Percentiles rank a stretch among this genome's conserved stretches.
Evolutionary conservation across 306 rosid species (phyloP).

Genomic region (Argentina anserina): DNA sequence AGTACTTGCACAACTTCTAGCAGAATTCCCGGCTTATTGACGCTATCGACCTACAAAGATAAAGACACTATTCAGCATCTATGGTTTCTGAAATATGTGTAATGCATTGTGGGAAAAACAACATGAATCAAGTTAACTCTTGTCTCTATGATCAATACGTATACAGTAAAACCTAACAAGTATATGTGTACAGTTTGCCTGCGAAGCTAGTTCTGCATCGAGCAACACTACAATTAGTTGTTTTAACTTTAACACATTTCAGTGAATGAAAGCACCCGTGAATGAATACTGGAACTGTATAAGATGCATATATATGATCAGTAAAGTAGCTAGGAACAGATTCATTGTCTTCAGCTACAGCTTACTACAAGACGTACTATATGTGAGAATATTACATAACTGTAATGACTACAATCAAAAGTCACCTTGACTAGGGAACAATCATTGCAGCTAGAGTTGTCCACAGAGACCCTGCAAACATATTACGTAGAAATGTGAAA

Average conservation of each 20-base stretch:
- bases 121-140: not conserved
- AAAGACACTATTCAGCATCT: slow-evolving; percentile 12
- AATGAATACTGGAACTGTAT: not conserved
- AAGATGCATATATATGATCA: not conserved
- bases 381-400: not conserved
- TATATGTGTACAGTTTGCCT: not conserved
- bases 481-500: slow-evolving; percentile 8
- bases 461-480: slow-evolving; percentile 71
- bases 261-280: too few relatives aligned
- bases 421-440: slow-evolving; percentile 71
- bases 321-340: not conserved
- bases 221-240: too few relatives aligned
- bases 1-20: slow-evolving; percentile 75
- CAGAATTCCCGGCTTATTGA: slow-evolving; percentile 83
- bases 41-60: slow-evolving; percentile 56
- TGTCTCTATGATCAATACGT: not conserved
- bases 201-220: not conserved
- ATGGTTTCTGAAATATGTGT: not conserved
- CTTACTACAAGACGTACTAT: not conserved
- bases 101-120: too few relatives aligned
- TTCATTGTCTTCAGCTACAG: not conserved
- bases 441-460: slow-evolving; percentile 53
- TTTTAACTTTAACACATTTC: too few relatives aligned
- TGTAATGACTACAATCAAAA: slow-evolving; percentile 5
- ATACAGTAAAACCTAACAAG: not conserved